phyloP scores from a whole-genome alignment of 495 filamentous ascomycete genomes.

The Xylaria curta region DNA sequence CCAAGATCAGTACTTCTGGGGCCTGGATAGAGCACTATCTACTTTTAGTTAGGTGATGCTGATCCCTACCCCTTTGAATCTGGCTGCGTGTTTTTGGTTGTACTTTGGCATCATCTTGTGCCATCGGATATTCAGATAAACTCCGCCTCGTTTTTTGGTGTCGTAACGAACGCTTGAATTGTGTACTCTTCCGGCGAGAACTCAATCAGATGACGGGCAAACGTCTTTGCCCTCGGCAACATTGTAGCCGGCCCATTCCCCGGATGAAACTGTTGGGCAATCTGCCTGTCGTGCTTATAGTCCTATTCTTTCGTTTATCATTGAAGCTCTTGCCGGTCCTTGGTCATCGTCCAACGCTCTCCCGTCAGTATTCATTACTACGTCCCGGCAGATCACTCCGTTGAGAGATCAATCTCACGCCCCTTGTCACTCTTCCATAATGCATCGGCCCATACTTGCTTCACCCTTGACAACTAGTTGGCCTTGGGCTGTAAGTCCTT shows the following conservation, averaged over 20 bases:
- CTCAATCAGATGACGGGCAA: background rate
- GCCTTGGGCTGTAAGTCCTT: too few relatives aligned
- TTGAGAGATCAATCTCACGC: background rate
- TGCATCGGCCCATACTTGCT: background rate
- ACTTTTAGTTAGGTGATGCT: background rate
- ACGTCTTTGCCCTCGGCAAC: conserved; percentile 10
- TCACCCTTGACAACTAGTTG: background rate
- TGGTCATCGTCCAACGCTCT: background rate
- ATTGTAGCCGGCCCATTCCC: background rate
- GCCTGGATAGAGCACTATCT: background rate
- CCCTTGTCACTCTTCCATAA: background rate
- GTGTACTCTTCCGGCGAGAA: background rate
- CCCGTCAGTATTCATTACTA: background rate
- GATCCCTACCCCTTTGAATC: background rate
- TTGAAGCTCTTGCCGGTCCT: background rate
- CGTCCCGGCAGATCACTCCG: background rate
- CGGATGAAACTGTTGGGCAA: background rate
- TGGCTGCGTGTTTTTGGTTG: background rate
- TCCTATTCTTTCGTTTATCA: conserved; percentile 2
- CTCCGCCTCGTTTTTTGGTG: background rate
- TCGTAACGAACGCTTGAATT: background rate
- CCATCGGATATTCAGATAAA: background rate
- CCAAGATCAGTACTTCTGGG: background rate
- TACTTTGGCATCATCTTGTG: background rate
- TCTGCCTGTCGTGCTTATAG: conserved; percentile 4